These are phyloP conservation scores for Phytopythium aichiense DNA, from an alignment of 352 stramenopile genomes.

Conservation along the genomic window DNA sequence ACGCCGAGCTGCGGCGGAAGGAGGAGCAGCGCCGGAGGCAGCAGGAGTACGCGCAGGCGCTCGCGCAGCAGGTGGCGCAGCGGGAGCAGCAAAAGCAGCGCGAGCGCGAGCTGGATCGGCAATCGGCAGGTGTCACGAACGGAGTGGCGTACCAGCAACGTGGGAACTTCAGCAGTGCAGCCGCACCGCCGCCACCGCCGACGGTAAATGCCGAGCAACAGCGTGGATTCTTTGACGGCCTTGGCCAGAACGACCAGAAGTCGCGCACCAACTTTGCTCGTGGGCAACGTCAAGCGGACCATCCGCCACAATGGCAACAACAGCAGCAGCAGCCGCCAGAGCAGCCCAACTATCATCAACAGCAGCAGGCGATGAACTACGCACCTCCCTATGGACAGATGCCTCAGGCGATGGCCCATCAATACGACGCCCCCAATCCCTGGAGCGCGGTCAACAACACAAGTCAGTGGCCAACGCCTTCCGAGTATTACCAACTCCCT, in stretches of 20 bases:
- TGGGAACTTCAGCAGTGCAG: not conserved
- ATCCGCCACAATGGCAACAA: constrained; percentile 13
- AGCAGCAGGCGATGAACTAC: constrained; percentile 6
- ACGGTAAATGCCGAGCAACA: constrained; percentile 1
- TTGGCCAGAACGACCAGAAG: constrained; percentile 34
- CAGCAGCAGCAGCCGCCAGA: constrained; percentile 13
- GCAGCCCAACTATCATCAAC: constrained; percentile 9
- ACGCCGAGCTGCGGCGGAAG: constrained; percentile 21
- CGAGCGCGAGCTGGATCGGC: constrained; percentile 28
- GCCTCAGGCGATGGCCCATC: not conserved
- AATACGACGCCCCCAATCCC: not conserved
- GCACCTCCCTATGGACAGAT: not conserved
- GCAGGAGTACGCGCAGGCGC: constrained; percentile 49
- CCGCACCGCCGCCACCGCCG: constrained; percentile 4
- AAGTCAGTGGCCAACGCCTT: constrained; percentile 2
- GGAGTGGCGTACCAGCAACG: not conserved
- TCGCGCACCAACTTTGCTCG: constrained; percentile 39
- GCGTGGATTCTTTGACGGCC: constrained; percentile 34
- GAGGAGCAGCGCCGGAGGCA: constrained; percentile 53
- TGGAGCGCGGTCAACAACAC: not conserved
- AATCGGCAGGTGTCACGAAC: constrained; percentile 6
- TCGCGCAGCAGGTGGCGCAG: constrained; percentile 53
- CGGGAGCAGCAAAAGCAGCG: constrained; percentile 43
- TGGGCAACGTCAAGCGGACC: constrained; percentile 23
- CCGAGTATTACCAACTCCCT: constrained; percentile 4